Evolutionary conservation across 2,329 filamentous ascomycete genomes (phyloP).

Genomic region (Aspergillus oerlinghausenensis): DNA sequence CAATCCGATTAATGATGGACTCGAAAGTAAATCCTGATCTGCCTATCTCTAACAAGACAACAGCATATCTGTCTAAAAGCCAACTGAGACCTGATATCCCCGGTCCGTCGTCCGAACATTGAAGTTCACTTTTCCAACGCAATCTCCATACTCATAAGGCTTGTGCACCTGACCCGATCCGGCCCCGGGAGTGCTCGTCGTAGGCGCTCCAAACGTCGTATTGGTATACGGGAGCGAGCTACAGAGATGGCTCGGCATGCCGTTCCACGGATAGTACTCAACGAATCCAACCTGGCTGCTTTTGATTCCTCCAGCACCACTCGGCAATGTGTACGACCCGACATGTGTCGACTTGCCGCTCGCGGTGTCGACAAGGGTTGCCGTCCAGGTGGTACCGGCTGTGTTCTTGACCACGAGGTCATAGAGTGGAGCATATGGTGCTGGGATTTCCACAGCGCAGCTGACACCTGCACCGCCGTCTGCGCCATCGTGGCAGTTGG

Average conservation of each 20-base stretch:
- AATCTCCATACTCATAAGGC: constrained; percentile 28
- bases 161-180: constrained; percentile 2
- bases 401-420: constrained; percentile 20
- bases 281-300: constrained; percentile 23
- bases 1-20: too few species aligned
- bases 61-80: too few species aligned
- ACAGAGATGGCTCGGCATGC: constrained; percentile 11
- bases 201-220: constrained; percentile 18
- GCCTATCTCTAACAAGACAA: too few species aligned
- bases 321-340: constrained; percentile 23
- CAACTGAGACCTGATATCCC: too few species aligned
- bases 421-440: constrained; percentile 17
- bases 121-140: constrained; percentile 21
- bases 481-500: constrained; percentile 23
- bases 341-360: constrained; percentile 19
- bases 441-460: constrained; percentile 20
- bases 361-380: constrained; percentile 21
- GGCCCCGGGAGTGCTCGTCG: constrained; percentile 8
- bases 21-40: too few species aligned
- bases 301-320: constrained; percentile 17
- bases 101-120: constrained; percentile 4
- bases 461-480: constrained; percentile 26
- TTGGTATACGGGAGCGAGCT: constrained; percentile 15
- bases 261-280: constrained; percentile 26
- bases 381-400: constrained; percentile 23